These are phyloP conservation scores for Marasmius tenuissimus DNA, from an alignment of 1,284 basidiomycete genomes.

Conservation along the genomic window DNA sequence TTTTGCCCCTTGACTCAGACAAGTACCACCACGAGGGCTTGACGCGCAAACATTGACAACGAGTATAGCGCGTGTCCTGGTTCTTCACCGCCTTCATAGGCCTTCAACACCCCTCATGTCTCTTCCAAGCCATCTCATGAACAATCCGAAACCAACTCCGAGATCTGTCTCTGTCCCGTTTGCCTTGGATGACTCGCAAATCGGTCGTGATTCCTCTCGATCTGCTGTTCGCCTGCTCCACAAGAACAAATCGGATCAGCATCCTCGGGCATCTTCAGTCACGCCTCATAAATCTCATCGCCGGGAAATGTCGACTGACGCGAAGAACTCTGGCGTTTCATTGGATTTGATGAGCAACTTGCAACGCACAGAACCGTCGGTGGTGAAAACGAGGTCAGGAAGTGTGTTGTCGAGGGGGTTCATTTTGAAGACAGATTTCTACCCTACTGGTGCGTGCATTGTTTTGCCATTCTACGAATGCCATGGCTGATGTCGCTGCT, in stretches of 20 bases:
- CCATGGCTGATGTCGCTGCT: neutral
- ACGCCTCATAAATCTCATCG: neutral
- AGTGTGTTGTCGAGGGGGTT: slow-evolving; percentile 90
- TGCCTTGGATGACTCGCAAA: neutral
- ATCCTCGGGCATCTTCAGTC: neutral
- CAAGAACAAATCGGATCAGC: neutral
- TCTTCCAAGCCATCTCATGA: neutral
- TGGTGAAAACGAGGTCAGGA: slow-evolving; percentile 87
- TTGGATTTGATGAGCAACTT: slow-evolving; percentile 63
- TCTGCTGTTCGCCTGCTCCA: neutral
- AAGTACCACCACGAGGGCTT: too few relatives aligned
- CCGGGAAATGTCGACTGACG: neutral
- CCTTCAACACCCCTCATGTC: neutral
- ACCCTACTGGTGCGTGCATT: slow-evolving; percentile 68
- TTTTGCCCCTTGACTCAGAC: too few relatives aligned
- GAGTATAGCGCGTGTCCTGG: too few relatives aligned
- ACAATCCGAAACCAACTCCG: neutral
- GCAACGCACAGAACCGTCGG: slow-evolving; percentile 62
- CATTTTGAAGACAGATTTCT: slow-evolving; percentile 93
- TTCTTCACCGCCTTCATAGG: neutral
- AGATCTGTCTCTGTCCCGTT: neutral
- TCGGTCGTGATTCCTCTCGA: neutral
- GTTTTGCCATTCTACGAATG: neutral
- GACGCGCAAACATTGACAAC: too few relatives aligned
- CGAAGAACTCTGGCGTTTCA: slow-evolving; percentile 16